Evolutionary conservation across 2,329 filamentous ascomycete species (phyloP).

Genomic region (Aspergillus sp.): DNA sequence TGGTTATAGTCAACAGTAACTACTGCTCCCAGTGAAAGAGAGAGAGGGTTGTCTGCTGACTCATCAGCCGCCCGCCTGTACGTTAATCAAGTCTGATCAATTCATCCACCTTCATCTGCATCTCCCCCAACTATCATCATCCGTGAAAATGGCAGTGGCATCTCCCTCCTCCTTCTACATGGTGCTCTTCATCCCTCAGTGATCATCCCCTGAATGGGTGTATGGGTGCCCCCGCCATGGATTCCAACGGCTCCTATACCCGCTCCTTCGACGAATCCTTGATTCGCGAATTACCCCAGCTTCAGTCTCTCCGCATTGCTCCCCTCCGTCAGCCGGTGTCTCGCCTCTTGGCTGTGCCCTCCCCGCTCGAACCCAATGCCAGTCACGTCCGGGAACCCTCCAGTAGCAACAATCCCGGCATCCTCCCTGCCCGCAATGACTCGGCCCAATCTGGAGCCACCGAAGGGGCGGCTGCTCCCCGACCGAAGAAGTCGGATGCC

Average conservation of each 20-base stretch:
- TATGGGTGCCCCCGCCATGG: constrained; percentile 26
- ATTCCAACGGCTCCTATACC: constrained; percentile 32
- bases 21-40: too few relatives aligned
- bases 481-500: constrained; percentile 39
- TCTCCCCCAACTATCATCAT: background rate
- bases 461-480: constrained; percentile 33
- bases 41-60: too few relatives aligned
- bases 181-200: constrained; percentile 11
- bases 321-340: constrained; percentile 50
- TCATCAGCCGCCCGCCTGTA: background rate
- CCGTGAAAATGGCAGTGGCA: background rate
- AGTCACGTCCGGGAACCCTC: constrained; percentile 35
- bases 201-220: constrained; percentile 19
- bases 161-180: background rate
- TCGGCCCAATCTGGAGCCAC: constrained; percentile 30
- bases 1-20: too few relatives aligned
- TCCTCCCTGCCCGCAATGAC: constrained; percentile 39
- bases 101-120: background rate
- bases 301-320: constrained; percentile 48
- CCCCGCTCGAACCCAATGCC: constrained; percentile 49
- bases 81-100: background rate
- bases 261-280: constrained; percentile 45
- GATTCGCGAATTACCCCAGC: constrained; percentile 45
- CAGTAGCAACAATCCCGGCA: constrained; percentile 31
- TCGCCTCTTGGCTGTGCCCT: constrained; percentile 43